Evolutionary conservation across 805 yeast species (phyloP).

Genomic region (Metschnikowia gelsemii): DNA sequence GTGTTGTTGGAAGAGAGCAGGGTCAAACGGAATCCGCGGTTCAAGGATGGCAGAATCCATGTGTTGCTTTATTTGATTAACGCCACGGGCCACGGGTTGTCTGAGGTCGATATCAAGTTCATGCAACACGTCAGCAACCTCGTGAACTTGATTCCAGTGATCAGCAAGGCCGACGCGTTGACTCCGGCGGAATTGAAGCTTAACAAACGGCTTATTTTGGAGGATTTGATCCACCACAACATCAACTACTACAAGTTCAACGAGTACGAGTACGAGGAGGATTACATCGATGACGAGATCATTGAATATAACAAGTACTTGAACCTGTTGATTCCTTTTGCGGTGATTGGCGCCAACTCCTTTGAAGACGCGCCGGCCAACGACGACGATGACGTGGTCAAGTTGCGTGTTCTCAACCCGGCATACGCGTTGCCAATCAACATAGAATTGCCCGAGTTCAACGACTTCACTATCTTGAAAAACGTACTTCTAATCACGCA

Average conservation of each 20-base stretch:
- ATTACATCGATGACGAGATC: constrained; percentile 58
- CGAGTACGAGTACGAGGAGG: constrained; percentile 56
- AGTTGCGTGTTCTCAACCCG: constrained; percentile 52
- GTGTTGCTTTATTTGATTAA: constrained; percentile 48
- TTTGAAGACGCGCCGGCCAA: constrained; percentile 43
- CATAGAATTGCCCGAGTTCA: constrained; percentile 67
- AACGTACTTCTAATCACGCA: constrained; percentile 80
- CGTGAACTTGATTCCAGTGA: constrained; percentile 45
- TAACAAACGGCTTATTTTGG: constrained; percentile 71
- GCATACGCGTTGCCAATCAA: constrained; percentile 55
- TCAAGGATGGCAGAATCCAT: constrained; percentile 81
- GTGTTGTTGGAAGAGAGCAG: constrained; percentile 77
- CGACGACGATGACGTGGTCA: constrained; percentile 41
- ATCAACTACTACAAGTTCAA: constrained; percentile 73
- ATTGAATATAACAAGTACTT: constrained; percentile 64
- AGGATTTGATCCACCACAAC: constrained; percentile 68
- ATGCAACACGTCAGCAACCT: constrained; percentile 41
- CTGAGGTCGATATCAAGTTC: constrained; percentile 43
- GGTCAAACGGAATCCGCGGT: constrained; percentile 80
- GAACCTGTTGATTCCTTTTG: constrained; percentile 64
- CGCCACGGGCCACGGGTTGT: constrained; percentile 47
- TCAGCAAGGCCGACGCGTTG: constrained; percentile 45
- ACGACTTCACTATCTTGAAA: constrained; percentile 78
- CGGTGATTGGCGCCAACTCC: constrained; percentile 68
- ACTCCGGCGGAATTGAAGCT: constrained; percentile 49